These are phyloP conservation scores for Trichoderma parareesei DNA, from an alignment of 495 filamentous ascomycete genomes.

Conservation along the genomic window DNA sequence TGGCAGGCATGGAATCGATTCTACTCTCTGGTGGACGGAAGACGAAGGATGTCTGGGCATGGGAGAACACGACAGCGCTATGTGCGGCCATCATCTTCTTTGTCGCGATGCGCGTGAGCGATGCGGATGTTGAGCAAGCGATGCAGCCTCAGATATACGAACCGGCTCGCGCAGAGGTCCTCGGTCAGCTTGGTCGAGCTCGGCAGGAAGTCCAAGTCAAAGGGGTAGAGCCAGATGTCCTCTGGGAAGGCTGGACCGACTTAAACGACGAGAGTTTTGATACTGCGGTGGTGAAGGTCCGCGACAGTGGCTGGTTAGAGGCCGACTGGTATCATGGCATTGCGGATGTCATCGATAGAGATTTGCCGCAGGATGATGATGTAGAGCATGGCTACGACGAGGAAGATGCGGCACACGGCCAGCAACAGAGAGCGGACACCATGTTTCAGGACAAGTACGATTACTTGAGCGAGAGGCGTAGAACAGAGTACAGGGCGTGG, in stretches of 20 bases:
- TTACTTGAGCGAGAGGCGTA: constrained; percentile 63
- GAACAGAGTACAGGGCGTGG: constrained; percentile 64
- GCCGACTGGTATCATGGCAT: constrained; percentile 58
- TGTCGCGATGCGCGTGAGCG: constrained; percentile 36
- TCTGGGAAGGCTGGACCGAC: constrained; percentile 40
- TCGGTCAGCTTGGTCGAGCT: constrained; percentile 28
- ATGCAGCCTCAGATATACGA: constrained; percentile 27
- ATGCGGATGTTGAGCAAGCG: constrained; percentile 19
- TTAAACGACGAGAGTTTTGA: constrained; percentile 47
- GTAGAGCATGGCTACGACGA: constrained; percentile 19
- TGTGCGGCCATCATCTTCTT: constrained; percentile 66
- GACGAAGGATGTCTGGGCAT: constrained; percentile 45
- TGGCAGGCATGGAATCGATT: constrained; percentile 37
- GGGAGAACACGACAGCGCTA: constrained; percentile 40
- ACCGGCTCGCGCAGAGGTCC: constrained; percentile 31
- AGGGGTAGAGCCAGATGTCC: constrained; percentile 29
- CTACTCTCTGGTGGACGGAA: constrained; percentile 25
- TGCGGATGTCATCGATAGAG: constrained; percentile 25
- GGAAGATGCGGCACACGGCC: constrained; percentile 25
- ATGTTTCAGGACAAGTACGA: constrained; percentile 85
- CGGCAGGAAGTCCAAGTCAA: constrained; percentile 23
- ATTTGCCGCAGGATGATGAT: constrained; percentile 18
- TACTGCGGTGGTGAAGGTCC: constrained; percentile 48
- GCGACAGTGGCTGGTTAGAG: constrained; percentile 52
- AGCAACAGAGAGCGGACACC: constrained; percentile 46